Evolutionary conservation across 192 early-diverging fungal species (phyloP).

Genomic region (Funneliformis geosporum): DNA sequence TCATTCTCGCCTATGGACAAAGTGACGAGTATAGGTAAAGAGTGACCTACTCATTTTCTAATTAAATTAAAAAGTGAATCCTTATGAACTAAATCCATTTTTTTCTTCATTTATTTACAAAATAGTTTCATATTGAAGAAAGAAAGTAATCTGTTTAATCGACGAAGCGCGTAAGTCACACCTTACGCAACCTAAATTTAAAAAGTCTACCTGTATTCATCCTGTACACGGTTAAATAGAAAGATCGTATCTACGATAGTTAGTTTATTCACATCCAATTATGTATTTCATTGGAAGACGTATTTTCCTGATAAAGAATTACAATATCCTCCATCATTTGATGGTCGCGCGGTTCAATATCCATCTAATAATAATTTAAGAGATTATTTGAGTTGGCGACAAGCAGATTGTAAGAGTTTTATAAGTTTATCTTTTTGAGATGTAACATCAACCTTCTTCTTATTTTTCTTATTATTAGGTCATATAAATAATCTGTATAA

Average conservation of each 20-base stretch:
- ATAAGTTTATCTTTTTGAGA: neutral
- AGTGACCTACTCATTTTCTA: too few species aligned
- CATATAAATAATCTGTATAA: constrained; percentile 97
- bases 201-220: neutral
- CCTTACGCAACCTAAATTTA: neutral
- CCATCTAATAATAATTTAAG: constrained; percentile 78
- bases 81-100: neutral
- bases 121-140: constrained; percentile 73
- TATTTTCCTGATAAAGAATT: constrained; percentile 68
- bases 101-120: neutral
- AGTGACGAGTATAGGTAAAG: constrained; percentile 84
- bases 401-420: constrained; percentile 73
- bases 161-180: constrained; percentile 60
- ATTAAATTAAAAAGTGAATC: neutral
- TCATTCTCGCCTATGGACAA: constrained; percentile 87
- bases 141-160: constrained; percentile 64
- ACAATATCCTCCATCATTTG: constrained; percentile 85
- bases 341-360: constrained; percentile 86
- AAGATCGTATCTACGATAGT: constrained; percentile 85
- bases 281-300: constrained; percentile 79
- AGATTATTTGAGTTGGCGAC: constrained; percentile 95
- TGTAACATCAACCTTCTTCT: neutral
- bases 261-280: constrained; percentile 84
- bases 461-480: constrained; percentile 20
- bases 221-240: constrained; percentile 36